A percentile compares a stretch with the other conserved stretches of the same genome.
These are phyloP conservation scores for Pythium aristosporum DNA, from an alignment of 352 stramenopile genomes.

Conservation along the genomic window DNA sequence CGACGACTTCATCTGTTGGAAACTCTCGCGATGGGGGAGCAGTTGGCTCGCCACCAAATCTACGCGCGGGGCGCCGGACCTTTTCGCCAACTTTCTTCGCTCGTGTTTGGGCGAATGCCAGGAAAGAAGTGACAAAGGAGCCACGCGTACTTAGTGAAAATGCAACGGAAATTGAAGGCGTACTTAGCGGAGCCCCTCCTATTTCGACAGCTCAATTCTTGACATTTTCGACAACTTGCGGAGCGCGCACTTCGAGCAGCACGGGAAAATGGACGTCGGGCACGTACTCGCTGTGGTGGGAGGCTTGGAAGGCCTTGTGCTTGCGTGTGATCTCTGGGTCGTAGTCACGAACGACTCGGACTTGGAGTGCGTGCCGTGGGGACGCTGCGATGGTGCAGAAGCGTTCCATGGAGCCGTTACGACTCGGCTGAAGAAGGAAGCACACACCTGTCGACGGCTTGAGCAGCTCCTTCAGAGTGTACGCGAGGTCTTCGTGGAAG, in stretches of 20 bases:
- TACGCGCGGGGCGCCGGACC: not conserved
- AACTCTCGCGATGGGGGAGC: not conserved
- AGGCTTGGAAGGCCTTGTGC: conserved; percentile 6
- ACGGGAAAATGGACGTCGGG: conserved; percentile 68
- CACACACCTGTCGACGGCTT: conserved; percentile 41
- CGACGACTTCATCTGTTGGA: conserved; percentile 24
- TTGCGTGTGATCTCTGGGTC: conserved; percentile 27
- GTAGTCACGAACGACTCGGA: conserved; percentile 40
- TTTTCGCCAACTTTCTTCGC: not conserved
- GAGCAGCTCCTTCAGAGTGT: conserved; percentile 65
- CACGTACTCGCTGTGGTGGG: conserved; percentile 43
- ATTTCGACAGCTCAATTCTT: not conserved
- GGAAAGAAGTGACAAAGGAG: not conserved
- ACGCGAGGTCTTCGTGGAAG: conserved; percentile 75
- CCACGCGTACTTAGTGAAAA: conserved; percentile 16
- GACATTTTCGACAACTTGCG: conserved; percentile 14
- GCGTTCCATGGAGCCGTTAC: conserved; percentile 73
- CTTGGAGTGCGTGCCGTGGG: conserved; percentile 29
- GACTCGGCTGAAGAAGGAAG: conserved; percentile 74
- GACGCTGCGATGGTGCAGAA: conserved; percentile 54
- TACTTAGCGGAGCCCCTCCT: conserved; percentile 8
- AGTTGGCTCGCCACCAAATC: not conserved
- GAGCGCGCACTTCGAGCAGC: conserved; percentile 40
- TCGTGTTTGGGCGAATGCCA: not conserved
- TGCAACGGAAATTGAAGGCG: conserved; percentile 11